Evolutionary conservation across 169 alveolate genomes (phyloP).

Genomic region (Eimeria falciformis): DNA sequence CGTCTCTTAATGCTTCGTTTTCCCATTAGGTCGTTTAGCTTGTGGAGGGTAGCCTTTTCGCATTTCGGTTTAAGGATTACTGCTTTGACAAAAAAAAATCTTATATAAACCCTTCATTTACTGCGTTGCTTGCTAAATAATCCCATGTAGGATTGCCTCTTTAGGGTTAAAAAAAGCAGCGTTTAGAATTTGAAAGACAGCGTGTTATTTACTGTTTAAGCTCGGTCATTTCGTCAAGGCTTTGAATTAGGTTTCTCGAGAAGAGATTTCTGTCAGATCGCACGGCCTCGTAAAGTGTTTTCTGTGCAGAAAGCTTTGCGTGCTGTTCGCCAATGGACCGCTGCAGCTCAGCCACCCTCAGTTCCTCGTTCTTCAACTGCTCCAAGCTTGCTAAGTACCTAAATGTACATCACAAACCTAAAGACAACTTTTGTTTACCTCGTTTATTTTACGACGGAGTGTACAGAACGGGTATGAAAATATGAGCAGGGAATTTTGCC

Average conservation of each 20-base stretch:
- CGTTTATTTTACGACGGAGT: too few species aligned
- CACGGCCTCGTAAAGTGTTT: conserved; percentile 93
- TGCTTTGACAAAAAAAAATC: too few species aligned
- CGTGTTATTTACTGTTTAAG: conserved; percentile 82
- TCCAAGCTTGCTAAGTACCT: conserved; percentile 87
- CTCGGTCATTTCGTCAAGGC: conserved; percentile 94
- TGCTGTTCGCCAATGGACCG: conserved; percentile 90
- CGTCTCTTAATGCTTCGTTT: neutral
- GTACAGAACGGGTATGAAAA: too few species aligned
- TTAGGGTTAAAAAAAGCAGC: neutral
- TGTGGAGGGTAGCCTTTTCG: neutral
- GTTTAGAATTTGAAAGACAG: neutral
- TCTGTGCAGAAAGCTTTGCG: conserved; percentile 84
- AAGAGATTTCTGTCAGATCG: conserved; percentile 94
- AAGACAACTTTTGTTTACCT: neutral
- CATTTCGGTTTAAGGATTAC: too few species aligned
- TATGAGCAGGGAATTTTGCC: too few species aligned
- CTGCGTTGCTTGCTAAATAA: neutral
- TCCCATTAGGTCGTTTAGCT: too few species aligned
- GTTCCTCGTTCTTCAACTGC: conserved; percentile 90
- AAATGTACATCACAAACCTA: neutral
- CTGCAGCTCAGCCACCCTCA: conserved; percentile 89
- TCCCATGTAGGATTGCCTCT: neutral
- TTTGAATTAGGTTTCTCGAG: conserved; percentile 92
- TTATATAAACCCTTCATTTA: too few species aligned